Evolutionary conservation across 73 alveolate species (phyloP), one percentile per base, ranked within the genome.

Genomic region (Durusdinium trenchii): DNA sequence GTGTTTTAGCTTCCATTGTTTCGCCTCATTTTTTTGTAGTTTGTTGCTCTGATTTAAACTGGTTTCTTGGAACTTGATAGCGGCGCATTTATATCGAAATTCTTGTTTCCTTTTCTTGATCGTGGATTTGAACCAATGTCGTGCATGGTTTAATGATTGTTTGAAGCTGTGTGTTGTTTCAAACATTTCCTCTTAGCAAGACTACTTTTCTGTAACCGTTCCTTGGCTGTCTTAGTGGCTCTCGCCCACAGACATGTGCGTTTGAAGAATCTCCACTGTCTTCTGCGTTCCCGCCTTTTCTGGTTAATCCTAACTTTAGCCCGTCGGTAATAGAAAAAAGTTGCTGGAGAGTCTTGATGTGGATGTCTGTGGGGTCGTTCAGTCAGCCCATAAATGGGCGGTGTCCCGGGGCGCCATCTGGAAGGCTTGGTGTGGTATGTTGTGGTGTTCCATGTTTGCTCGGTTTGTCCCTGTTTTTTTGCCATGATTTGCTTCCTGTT

Each of bases 351-450:
- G 50, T 1, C 3, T 40, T 43, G 28, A 10, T 42, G 89, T 10
- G 52, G 62, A 78, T 2, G 23, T 10, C 89, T 78, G 61, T 78
- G 89, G 89, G 60, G 60, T 38, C n/a, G 60, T 48, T 78, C 45
- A 32, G 89, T 43, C 89, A 40, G 89, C 62, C 89, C 89, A 14
- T 7, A n/a, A n/a, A n/a, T 43, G 89, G 89, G 89, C 89, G 45
- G 0, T 78, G 60, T 78, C 89, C 89, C 89, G 62, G 89, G 89
- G 89, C 62, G 45, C 89, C 89, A 32, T 78, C 89, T 78, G 43
- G 89, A 78, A 78, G 89, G 89, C 45, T n/a, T 40, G n/a, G 5
- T 28, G 28, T 43, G 48, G 40, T 23, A 40, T 42, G 16, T 18
- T 40, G 60, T 78, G 40, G 62, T 43, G 42, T 40, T 78, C 40